phyloP scores from a whole-genome alignment of 805 yeast species.

The Metschnikowia koreensis region DNA sequence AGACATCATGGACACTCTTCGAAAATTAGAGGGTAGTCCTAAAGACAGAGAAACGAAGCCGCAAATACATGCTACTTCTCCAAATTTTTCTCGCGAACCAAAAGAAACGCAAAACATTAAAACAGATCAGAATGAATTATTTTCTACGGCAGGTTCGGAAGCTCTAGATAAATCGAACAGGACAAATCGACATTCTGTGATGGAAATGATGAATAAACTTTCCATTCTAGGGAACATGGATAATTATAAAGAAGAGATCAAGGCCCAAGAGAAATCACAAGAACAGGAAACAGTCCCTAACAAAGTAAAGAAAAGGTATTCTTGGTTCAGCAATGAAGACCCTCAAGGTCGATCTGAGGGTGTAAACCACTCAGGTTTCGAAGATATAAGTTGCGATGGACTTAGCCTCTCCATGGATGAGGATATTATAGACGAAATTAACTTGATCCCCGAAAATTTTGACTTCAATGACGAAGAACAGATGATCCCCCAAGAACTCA shows the following conservation, averaged over 20 bases:
- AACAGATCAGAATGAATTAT: not conserved
- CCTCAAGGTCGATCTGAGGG: conserved; percentile 13
- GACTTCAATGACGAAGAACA: conserved; percentile 33
- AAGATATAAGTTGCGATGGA: conserved; percentile 1
- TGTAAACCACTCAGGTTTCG: not conserved
- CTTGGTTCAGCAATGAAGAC: conserved; percentile 34
- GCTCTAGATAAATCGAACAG: not conserved
- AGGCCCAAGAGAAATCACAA: not conserved
- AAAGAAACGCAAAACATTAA: not conserved
- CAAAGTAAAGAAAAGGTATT: conserved; percentile 17
- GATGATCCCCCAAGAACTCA: not conserved
- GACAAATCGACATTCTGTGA: conserved; percentile 22
- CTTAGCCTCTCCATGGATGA: conserved; percentile 19
- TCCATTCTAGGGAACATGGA: conserved; percentile 18
- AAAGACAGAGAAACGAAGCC: not conserved
- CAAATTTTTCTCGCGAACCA: not conserved
- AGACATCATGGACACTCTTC: conserved; percentile 8
- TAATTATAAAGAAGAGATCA: not conserved
- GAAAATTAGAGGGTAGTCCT: conserved; percentile 1
- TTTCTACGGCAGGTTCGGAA: not conserved
- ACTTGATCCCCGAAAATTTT: conserved; percentile 37
- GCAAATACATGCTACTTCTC: not conserved
- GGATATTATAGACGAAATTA: conserved; percentile 36
- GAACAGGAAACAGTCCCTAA: not conserved
- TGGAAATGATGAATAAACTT: conserved; percentile 30